Conservation (phyloP, 768 basidiomycete genomes). For the Lentinula sp. region DNA sequence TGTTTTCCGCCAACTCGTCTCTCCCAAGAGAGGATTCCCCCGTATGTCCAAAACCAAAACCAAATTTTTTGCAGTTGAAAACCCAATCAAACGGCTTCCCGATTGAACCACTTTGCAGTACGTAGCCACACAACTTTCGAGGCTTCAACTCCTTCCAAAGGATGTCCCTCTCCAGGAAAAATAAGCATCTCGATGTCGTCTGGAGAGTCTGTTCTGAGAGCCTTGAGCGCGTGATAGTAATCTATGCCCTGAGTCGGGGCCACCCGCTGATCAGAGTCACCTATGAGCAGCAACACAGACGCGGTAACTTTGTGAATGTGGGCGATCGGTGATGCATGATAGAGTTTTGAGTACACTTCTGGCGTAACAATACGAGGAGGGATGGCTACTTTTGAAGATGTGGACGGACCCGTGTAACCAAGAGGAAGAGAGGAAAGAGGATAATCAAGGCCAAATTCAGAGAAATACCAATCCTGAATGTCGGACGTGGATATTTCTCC, state of each 20-base stretch:
- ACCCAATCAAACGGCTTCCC: not conserved
- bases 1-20: too few species aligned
- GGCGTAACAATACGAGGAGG: constrained; percentile 35
- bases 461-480: constrained; percentile 65
- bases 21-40: too few species aligned
- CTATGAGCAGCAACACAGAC: constrained; percentile 54
- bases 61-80: too few species aligned
- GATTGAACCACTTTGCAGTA: not conserved
- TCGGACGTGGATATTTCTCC: constrained; percentile 53
- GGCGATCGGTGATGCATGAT: constrained; percentile 49
- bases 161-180: not conserved
- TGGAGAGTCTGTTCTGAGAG: not conserved
- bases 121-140: not conserved
- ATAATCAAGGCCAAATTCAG: constrained; percentile 39
- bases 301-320: constrained; percentile 43
- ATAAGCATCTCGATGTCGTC: not conserved
- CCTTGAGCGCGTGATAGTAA: constrained; percentile 64
- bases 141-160: not conserved
- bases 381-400: constrained; percentile 13
- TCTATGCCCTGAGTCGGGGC: constrained; percentile 54
- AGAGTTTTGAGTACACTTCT: constrained; percentile 35
- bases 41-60: too few species aligned
- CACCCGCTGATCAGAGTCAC: constrained; percentile 55
- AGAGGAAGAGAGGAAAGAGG: constrained; percentile 26
- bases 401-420: not conserved